Conservation (phyloP, 768 basidiomycete species). For the Lepiota venenata region DNA sequence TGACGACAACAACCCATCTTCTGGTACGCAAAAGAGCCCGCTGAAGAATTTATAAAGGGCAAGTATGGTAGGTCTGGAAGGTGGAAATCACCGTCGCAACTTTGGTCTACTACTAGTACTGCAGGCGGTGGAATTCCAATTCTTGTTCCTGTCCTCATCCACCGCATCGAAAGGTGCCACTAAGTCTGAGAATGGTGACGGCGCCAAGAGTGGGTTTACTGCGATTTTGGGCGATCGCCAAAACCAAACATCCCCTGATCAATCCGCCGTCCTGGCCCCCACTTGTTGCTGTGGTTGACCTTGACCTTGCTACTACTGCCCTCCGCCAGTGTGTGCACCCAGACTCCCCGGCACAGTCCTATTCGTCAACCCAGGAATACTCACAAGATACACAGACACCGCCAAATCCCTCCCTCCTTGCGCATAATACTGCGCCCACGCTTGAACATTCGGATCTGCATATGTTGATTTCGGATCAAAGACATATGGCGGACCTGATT, state of each 20-base stretch:
- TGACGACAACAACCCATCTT: conserved; percentile 25
- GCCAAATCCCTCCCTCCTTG: conserved; percentile 72
- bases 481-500: conserved; percentile 42
- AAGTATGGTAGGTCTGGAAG: conserved; percentile 6
- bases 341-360: conserved; percentile 14
- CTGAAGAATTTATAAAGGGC: conserved; percentile 21
- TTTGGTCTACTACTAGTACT: conserved; percentile 4
- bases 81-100: conserved; percentile 9
- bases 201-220: conserved; percentile 73
- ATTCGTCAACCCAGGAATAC: conserved; percentile 71
- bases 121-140: not conserved
- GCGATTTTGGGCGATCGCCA: conserved; percentile 74
- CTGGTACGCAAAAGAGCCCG: too few species aligned
- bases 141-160: not conserved
- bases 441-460: conserved; percentile 76
- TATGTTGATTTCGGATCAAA: conserved; percentile 70
- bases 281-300: conserved; percentile 12
- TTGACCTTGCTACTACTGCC: conserved; percentile 14
- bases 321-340: conserved; percentile 13
- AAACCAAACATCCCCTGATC: conserved; percentile 41
- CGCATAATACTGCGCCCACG: conserved; percentile 85
- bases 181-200: conserved; percentile 52
- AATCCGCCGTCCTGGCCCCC: not conserved
- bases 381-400: conserved; percentile 78
- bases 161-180: conserved; percentile 16